phyloP scores from a whole-genome alignment of 192 early-diverging fungal genomes.

The Linnemannia elongata region DNA sequence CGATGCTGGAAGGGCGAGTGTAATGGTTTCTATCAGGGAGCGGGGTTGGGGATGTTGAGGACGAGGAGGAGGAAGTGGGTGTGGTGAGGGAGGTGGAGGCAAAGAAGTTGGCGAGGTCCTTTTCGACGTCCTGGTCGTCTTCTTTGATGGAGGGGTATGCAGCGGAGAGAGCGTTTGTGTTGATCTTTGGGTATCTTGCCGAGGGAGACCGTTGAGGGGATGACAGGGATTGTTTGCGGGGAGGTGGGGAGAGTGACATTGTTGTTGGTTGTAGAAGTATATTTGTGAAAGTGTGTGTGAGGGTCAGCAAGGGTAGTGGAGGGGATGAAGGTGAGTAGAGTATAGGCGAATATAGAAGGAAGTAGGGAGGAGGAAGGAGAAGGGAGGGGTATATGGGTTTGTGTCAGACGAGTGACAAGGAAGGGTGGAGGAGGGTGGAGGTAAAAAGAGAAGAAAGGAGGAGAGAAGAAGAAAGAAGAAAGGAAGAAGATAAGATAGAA shows the following conservation, averaged over 20 bases:
- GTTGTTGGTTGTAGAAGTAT: not conserved
- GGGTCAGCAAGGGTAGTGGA: not conserved
- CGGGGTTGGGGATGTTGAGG: slow-evolving; percentile 1
- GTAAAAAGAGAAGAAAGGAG: slow-evolving; percentile 2
- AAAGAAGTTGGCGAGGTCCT: slow-evolving; percentile 22
- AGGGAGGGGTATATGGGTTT: not conserved
- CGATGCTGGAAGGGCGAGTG: slow-evolving; percentile 19
- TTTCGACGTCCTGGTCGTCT: slow-evolving; percentile 16
- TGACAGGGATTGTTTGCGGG: slow-evolving; percentile 17
- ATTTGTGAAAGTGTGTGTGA: not conserved
- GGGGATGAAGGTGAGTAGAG: not conserved
- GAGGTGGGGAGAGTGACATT: slow-evolving; percentile 22
- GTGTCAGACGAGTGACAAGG: not conserved
- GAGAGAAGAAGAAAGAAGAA: not conserved
- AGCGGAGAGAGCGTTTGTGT: slow-evolving; percentile 7
- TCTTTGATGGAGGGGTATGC: not conserved
- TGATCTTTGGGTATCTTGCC: slow-evolving; percentile 32
- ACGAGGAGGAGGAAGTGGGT: not conserved
- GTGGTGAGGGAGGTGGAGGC: slow-evolving; percentile 1
- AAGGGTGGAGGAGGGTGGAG: not conserved
- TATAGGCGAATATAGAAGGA: not conserved
- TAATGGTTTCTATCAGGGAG: slow-evolving; percentile 11
- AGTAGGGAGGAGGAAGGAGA: not conserved
- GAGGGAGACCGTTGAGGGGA: not conserved
- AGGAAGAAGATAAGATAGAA: not conserved